Evolutionary conservation across 179 eudicot species (phyloP), one percentile per base, ranked within the genome.

Genomic region (Silene coronaria): DNA sequence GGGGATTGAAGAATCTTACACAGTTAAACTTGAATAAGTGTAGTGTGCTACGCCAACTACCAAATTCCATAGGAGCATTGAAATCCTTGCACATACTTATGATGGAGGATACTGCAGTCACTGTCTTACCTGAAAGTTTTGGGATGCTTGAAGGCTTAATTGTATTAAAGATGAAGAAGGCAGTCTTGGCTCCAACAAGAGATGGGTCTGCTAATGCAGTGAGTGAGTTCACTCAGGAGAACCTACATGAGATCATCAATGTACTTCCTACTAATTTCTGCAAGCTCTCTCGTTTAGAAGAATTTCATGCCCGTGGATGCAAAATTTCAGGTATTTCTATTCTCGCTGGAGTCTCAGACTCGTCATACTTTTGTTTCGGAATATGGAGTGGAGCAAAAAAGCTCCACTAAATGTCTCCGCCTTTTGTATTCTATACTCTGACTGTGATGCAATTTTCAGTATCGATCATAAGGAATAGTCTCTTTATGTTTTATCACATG

Each of bases 121-220:
- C 83, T n/a, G 61, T 70, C 30, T 82, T 89, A 19, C 91, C 93
- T 1, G 86, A 88, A 78, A 82, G 45, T 22, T 86, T 89, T 77
- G 88, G 91, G 70, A 82, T 75, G 80, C 91, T 89, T 53, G 70
- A 83, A 32, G 59, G 46, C 42, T 82, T 89, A 38, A 73, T 63
- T 76, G 64, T 42, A 53, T 48, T 82, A 48, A 82, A 82, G 61
- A 72, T 82, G 82, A 79, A 61, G 46, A 79, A 68, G 75, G 24
- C 58, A 17, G 58, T 61, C 19, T 36, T 21, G 27, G 55, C 71
- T 70, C 13, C 22, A 19, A 51, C 11, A 21, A 22, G 2, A 0
- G 22, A 10, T 13, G 24, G 3, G 45, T 55, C n/a, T 28, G 19
- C 65, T 21, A 58, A 61, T 36, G 32, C 14, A 62, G 16, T 16